Conservation (phyloP, 2,329 filamentous ascomycete genomes). For the Aureobasidium sp. region DNA sequence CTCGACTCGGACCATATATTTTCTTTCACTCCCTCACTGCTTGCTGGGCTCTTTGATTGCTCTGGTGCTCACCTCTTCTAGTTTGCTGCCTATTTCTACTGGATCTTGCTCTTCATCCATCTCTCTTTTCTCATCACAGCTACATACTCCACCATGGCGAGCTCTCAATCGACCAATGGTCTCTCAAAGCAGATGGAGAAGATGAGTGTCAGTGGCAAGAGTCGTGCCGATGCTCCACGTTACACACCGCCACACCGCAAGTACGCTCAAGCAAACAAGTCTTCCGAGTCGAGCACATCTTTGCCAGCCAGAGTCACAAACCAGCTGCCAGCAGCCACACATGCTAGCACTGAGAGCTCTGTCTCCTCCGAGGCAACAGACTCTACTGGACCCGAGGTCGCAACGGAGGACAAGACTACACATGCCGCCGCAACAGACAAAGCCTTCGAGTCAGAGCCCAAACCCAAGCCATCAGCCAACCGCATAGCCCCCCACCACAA, state of each 20-base stretch:
- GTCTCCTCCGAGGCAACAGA: too few relatives aligned
- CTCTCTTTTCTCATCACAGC: background rate
- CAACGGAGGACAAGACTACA: background rate
- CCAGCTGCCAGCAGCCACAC: background rate
- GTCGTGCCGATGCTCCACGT: background rate
- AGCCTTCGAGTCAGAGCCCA: background rate
- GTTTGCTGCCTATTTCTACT: background rate
- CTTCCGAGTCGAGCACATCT: background rate
- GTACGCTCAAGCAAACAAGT: background rate
- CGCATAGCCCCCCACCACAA: background rate
- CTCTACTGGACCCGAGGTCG: background rate
- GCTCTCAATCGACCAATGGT: background rate
- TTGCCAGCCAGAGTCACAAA: background rate
- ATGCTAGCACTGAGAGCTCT: background rate
- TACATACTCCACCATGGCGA: background rate
- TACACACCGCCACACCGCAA: constrained; percentile 4
- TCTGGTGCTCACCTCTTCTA: background rate
- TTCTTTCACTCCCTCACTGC: background rate
- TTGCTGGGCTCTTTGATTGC: background rate
- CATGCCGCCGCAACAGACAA: background rate
- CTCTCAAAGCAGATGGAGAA: background rate
- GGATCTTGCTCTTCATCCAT: background rate
- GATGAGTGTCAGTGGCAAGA: background rate
- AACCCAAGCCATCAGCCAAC: background rate
- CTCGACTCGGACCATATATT: background rate